Conservation (phyloP, 202 grass and related monocot genomes). For the Musa balbisiana region DNA sequence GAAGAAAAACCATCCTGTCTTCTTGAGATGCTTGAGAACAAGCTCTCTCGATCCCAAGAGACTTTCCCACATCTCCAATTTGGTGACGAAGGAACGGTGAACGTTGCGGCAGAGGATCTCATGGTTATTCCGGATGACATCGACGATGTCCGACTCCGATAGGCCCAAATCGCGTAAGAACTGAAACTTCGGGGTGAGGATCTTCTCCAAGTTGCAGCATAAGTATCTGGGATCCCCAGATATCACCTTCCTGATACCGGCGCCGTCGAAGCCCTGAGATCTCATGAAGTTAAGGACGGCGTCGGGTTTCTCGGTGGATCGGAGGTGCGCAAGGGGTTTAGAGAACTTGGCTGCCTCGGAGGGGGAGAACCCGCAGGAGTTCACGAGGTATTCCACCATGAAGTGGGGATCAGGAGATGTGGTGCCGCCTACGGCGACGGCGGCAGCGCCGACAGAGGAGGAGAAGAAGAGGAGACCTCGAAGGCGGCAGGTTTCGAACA, state of each 20-base stretch:
- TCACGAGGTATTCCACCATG: conserved; percentile 42
- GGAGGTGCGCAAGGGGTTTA: conserved; percentile 29
- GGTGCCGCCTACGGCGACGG: neutral
- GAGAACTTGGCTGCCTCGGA: conserved; percentile 26
- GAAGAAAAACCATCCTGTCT: conserved; percentile 20
- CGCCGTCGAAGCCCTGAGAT: conserved; percentile 24
- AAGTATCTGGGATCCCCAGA: conserved; percentile 6
- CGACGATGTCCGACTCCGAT: conserved; percentile 20
- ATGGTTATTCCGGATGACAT: neutral
- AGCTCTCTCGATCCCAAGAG: conserved; percentile 28
- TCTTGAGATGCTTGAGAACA: conserved; percentile 15
- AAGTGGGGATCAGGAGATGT: conserved; percentile 23
- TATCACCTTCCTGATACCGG: conserved; percentile 14
- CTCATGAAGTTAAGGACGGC: conserved; percentile 30
- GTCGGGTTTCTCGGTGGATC: conserved; percentile 18
- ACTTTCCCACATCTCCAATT: conserved; percentile 32
- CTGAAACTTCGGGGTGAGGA: conserved; percentile 25
- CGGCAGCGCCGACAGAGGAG: neutral
- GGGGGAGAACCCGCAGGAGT: conserved; percentile 27
- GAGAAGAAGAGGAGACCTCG: neutral
- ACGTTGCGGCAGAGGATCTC: neutral
- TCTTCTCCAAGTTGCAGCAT: conserved; percentile 28
- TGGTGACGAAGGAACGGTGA: conserved; percentile 26
- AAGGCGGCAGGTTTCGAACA: neutral
- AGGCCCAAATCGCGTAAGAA: conserved; percentile 31